These are phyloP conservation scores for Botrytis medusae DNA, from an alignment of 2,329 filamentous ascomycete genomes.

Conservation along the genomic window DNA sequence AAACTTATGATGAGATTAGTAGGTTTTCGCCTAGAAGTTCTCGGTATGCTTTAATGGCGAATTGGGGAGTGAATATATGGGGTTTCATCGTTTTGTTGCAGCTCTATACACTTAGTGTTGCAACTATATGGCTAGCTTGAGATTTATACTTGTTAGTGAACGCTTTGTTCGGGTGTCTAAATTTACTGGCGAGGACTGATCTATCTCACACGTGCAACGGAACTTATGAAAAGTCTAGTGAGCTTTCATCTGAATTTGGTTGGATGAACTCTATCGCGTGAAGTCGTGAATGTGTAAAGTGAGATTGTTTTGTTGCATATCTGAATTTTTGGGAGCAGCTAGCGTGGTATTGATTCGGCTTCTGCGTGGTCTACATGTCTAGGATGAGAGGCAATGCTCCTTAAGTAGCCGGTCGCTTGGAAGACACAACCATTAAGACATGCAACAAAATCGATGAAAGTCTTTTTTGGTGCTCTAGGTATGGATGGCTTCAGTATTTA, in stretches of 20 bases:
- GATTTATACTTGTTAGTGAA: background rate
- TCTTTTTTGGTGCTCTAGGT: background rate
- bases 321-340: background rate
- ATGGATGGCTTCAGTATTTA: too few relatives aligned
- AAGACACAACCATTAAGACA: background rate
- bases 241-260: background rate
- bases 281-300: background rate
- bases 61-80: background rate
- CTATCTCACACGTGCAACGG: background rate
- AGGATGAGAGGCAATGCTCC: background rate
- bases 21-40: background rate
- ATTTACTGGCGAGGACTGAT: background rate
- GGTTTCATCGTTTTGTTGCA: background rate
- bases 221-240: background rate
- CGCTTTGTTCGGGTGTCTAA: background rate
- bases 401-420: background rate
- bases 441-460: background rate
- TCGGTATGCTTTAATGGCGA: background rate
- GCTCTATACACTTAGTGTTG: background rate
- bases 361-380: background rate
- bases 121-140: background rate
- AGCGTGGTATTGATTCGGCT: background rate
- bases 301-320: background rate
- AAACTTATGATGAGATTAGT: background rate
- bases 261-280: background rate